phyloP scores from a whole-genome alignment of 108 stramenopile genomes.

The Fistulifera pelliculosa region DNA sequence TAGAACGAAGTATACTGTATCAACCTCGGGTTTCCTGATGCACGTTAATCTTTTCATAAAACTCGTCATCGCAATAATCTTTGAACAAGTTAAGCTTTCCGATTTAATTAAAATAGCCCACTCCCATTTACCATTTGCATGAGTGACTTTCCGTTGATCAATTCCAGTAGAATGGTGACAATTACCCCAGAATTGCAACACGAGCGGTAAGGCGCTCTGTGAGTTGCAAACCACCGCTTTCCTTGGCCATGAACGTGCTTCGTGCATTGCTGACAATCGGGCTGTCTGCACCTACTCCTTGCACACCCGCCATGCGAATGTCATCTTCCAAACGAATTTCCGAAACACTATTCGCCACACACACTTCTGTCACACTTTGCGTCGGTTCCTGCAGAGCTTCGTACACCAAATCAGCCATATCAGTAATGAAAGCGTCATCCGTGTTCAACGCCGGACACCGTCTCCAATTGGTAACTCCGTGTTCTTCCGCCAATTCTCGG shows the following conservation, averaged over 20 bases:
- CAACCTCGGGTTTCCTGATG: too few relatives aligned
- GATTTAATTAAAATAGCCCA: too few relatives aligned
- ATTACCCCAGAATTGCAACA: constrained; percentile 53
- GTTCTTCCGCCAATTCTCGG: constrained; percentile 91
- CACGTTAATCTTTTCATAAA: too few relatives aligned
- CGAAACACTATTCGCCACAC: constrained; percentile 80
- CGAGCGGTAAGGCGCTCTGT: constrained; percentile 45
- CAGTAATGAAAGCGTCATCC: constrained; percentile 83
- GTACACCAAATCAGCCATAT: constrained; percentile 94
- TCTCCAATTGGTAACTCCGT: constrained; percentile 85
- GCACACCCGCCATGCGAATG: constrained; percentile 41
- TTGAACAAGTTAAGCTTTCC: too few relatives aligned
- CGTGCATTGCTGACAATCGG: constrained; percentile 19
- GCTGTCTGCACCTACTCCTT: constrained; percentile 54
- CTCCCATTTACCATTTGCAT: constrained; percentile 9
- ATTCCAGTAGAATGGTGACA: constrained; percentile 33
- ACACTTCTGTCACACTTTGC: constrained; percentile 78
- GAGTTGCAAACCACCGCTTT: constrained; percentile 20
- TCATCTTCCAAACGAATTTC: constrained; percentile 44
- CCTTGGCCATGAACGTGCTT: constrained; percentile 30
- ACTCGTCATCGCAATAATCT: too few relatives aligned
- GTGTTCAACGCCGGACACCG: constrained; percentile 95
- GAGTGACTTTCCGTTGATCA: constrained; percentile 13
- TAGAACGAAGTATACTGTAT: too few relatives aligned
- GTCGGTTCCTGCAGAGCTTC: constrained; percentile 72